Evolutionary conservation across 139 green algal species (phyloP), one percentile per base, ranked within the genome.

Genomic region (Picochlorum sp.): DNA sequence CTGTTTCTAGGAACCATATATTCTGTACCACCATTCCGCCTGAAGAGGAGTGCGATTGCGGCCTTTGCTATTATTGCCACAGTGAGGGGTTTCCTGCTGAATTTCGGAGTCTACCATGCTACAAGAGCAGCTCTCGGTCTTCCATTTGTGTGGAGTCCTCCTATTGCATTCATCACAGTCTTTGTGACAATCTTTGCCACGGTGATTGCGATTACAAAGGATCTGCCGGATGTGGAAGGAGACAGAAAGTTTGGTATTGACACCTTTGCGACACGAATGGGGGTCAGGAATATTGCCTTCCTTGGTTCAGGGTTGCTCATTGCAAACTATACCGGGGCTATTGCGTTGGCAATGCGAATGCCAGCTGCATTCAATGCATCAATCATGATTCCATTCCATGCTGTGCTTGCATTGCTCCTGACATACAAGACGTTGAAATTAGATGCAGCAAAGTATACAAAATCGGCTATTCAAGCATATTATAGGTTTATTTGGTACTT

Each of bases 31-130:
- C 94, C 94, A 8, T 66, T 99, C 23, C 82, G 90, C 11, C 82
- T 99, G 16, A 98, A 98, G 81, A 86, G 82, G 38, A 97, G 85
- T 63, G 81, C 93, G 5, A 67, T 98, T 3, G 79, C 90, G 6
- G 93, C 93, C 1, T 98, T 98, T 77, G 49, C 95, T 23, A 98
- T 98, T 81, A 98, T 98, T 47, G 93, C 93, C 55, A 95, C 81
- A 10, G 85, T 98, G 41, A 81, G 94, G 8, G 94, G 94, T 18
- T 94, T 98, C 72, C 79, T 99, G 61, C 83, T 99, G 16, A 99
- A 99, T 75, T 98, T 97, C 77, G 94, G 94, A 0, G 94, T 99
- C n/a, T 98, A 97, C 83, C 80, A 94, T 65, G 91, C 94, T 20
- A 89, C 88, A 0, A 74, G 90, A 4, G 92, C 93, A 14, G 94